Conservation (phyloP, 768 basidiomycete genomes). For the Polyporus arcularius region DNA sequence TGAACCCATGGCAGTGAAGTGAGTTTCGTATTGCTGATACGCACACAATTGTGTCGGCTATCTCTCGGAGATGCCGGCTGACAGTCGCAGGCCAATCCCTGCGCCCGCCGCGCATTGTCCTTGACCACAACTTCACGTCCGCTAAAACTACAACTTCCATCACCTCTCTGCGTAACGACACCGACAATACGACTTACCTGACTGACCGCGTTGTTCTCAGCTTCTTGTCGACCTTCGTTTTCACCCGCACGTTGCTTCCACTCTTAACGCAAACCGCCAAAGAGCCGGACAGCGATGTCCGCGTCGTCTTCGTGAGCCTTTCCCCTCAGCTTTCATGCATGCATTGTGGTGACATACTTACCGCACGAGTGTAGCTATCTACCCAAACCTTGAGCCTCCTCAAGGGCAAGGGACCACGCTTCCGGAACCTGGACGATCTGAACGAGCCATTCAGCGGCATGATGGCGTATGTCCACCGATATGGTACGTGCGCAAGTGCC, state of each 20-base stretch:
- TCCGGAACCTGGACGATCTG: conserved; percentile 28
- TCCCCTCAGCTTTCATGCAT: background rate
- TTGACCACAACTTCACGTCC: no score
- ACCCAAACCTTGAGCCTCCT: conserved; percentile 8
- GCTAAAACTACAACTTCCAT: no score
- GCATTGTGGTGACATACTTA: background rate
- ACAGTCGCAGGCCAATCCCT: background rate
- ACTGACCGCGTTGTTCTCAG: conserved; percentile 31
- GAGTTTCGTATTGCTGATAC: conserved; percentile 12
- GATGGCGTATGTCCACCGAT: conserved; percentile 19
- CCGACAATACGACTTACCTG: no score
- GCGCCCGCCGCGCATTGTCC: no score
- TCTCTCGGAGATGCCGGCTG: no score
- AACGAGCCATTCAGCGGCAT: conserved; percentile 26
- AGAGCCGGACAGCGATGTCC: conserved; percentile 53
- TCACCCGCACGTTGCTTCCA: conserved; percentile 56
- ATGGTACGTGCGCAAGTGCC: conserved; percentile 14
- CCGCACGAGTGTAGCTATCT: conserved; percentile 17
- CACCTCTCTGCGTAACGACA: no score
- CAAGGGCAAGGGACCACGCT: conserved; percentile 14
- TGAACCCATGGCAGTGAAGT: conserved; percentile 49
- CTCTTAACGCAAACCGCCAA: conserved; percentile 51
- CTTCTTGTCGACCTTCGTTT: conserved; percentile 55
- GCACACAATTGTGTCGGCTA: background rate
- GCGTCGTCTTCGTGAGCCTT: conserved; percentile 54